Evolutionary conservation across 116 monocot species (phyloP), one percentile per base, ranked within the genome.

Genomic region (Dioscorea cayenensis): DNA sequence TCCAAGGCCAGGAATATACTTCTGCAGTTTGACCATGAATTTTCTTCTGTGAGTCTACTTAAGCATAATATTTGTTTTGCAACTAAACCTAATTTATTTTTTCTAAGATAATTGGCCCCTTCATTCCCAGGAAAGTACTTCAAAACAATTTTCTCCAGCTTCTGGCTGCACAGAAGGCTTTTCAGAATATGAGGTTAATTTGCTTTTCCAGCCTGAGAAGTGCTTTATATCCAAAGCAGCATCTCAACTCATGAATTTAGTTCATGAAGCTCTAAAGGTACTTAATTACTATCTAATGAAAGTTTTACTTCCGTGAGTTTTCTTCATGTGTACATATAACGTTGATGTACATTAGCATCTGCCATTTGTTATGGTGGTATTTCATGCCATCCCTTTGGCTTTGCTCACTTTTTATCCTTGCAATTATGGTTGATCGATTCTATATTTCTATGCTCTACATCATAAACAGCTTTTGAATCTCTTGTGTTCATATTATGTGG

Each of bases 191-290:
- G 63, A 67, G 71, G 81, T 72, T 79, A 86, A 90, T 72, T 77
- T 97, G 72, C 86, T 97, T 79, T 90, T 97, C 67, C 83, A 86
- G 66, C 65, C 79, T 62, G 90, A 88, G 60, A 82, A 35, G 55
- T 93, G 90, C 73, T 77, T 73, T 71, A 32, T 90, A 59, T 97
- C 97, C 66, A 84, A 77, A 75, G 84, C 86, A 70, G 86, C 84
- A 16, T 70, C 77, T 77, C 81, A 83, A 68, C 79, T 97, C n/a
- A 84, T 97, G 82, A 80, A 90, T 61, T 75, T 97, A 29, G 97
- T 97, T 7, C 92, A 97, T 82, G 81, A 81, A 76, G 78, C 90
- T 55, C 90, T 97, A 52, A 84, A 84, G 90, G 92, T 92, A 76
- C 23, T 66, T 23, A 5, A 11, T 2, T 68, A 51, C 23, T 49